A percentile compares a stretch with the other conserved stretches of the same genome.
These are phyloP conservation scores for Cynara cardunculus DNA, from an alignment of 129 eudicot genomes.

Conservation along the genomic window DNA sequence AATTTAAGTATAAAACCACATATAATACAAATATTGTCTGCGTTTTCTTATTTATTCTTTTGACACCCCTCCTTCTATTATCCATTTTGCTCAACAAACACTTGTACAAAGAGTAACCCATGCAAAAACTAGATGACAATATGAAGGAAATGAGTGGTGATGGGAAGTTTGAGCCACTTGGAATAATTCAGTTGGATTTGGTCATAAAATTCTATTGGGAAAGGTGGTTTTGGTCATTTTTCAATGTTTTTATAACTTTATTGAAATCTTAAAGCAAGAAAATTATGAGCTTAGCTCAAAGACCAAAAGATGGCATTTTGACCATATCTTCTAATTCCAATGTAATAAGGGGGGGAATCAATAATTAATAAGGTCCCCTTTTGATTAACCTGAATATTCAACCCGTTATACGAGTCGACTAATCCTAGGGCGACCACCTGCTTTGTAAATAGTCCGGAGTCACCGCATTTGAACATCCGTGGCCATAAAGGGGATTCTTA, in stretches of 20 bases:
- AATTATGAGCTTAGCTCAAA: neutral
- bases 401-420: too few species aligned
- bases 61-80: too few species aligned
- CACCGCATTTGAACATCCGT: too few species aligned
- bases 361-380: too few species aligned
- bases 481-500: too few species aligned
- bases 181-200: slow-evolving; percentile 9
- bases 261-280: slow-evolving; percentile 11
- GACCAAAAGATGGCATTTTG: neutral
- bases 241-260: neutral
- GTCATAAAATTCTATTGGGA: neutral
- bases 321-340: neutral
- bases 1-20: too few species aligned
- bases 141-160: slow-evolving; percentile 20
- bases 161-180: slow-evolving; percentile 23
- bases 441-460: too few species aligned
- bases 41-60: too few species aligned
- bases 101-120: neutral
- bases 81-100: neutral
- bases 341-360: too few species aligned
- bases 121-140: slow-evolving; percentile 22
- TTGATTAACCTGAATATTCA: too few species aligned
- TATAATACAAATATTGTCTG: too few species aligned
- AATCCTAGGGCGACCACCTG: too few species aligned
- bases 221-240: neutral